phyloP scores from a whole-genome alignment of 2,329 filamentous ascomycete species.

The Diaporthe amygdali region DNA sequence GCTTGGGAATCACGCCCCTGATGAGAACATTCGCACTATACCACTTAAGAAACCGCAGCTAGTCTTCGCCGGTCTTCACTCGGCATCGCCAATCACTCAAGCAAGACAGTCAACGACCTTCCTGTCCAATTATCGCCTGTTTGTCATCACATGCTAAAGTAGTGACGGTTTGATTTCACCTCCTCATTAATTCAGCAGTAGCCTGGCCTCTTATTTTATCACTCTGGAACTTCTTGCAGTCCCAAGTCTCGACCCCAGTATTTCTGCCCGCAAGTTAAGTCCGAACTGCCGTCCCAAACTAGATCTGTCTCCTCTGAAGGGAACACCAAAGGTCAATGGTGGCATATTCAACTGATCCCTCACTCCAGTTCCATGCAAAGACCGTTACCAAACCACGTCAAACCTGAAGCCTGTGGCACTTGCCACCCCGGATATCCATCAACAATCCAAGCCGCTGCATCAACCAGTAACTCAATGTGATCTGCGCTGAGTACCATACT shows the following conservation, averaged over 20 bases:
- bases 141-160: neutral
- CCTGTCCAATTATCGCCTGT: neutral
- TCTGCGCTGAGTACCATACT: neutral
- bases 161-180: neutral
- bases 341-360: conserved; percentile 4
- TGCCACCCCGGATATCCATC: neutral
- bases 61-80: neutral
- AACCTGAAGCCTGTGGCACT: neutral
- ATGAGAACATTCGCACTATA: neutral
- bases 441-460: neutral
- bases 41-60: neutral
- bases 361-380: conserved; percentile 15
- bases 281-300: neutral
- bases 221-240: neutral
- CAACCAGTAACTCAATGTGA: neutral
- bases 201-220: neutral
- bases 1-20: neutral
- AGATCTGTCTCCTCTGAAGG: neutral
- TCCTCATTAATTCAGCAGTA: neutral
- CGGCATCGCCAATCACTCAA: neutral
- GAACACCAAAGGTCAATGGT: neutral
- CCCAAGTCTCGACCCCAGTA: neutral
- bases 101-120: neutral
- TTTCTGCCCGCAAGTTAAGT: neutral
- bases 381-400: neutral